Evolutionary conservation across 2,329 filamentous ascomycete species (phyloP), one percentile per base, ranked within the genome.

Genomic region (Botryotinia narcissicola): DNA sequence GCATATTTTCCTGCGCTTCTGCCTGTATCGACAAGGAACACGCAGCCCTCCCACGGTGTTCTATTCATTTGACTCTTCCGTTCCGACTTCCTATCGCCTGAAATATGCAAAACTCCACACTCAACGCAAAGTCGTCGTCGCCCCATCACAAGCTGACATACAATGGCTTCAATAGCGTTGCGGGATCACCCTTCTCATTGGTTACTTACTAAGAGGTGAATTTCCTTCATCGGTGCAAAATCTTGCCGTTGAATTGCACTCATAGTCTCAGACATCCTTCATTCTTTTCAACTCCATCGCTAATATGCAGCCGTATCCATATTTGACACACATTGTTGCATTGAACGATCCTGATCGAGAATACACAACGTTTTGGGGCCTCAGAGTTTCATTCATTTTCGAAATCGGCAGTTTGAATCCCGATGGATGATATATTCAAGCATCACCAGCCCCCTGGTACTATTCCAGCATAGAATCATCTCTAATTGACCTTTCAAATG

Each of bases 341-440:
- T 59, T n/a, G 40, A 67, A 59, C 32, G 25, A 51, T 40, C 22
- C 61, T 22, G 37, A 64, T 40, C 29, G 46, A 64, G 35, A 42
- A 44, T 29, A 51, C 40, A 51, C 37, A 40, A 57, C 54, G 37
- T 40, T n/a, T 37, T 72, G 14, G 29, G 29, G 18, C 10, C 20
- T 57, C 20, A 60, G 35, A 32, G 40, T 54, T 72, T 48, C 42
- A 40, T n/a, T 59, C 32, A 25, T 48, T 68, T 22, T 46, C 40
- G 63, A 59, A 37, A 59, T 68, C 71, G 62, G 51, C 51, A 72
- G 64, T 68, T 67, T 29, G 25, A 32, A 51, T 48, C n/a, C 71
- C 61, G 61, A 67, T 22, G 22, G 32, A n/a, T n/a, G 18, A 66
- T 51, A 46, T 62, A 46, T 44, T 48, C 51, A 35, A 60, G 35